Conservation (phyloP, 768 basidiomycete species). For the Postia placenta region DNA sequence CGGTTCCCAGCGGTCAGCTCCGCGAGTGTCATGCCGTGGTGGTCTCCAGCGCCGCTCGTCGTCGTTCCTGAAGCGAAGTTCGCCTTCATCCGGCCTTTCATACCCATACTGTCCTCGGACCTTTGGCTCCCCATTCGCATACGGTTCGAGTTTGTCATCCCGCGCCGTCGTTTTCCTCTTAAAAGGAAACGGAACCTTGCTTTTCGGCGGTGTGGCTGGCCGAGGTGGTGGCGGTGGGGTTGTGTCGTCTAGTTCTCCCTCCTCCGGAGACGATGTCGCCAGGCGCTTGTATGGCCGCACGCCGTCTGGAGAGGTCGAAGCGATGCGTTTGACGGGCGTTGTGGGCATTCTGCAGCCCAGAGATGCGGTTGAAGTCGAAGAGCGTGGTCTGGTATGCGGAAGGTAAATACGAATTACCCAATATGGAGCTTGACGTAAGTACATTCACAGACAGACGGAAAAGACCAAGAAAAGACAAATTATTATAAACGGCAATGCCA, state of each 20-base stretch:
- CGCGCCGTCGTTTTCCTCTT: constrained; percentile 36
- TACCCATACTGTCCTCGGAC: constrained; percentile 31
- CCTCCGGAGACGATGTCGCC: constrained; percentile 63
- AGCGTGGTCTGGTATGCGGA: too few species aligned
- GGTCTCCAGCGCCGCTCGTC: constrained; percentile 25
- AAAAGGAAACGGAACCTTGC: constrained; percentile 71
- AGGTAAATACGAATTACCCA: too few species aligned
- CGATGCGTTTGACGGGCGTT: constrained; percentile 46
- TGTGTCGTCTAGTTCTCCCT: constrained; percentile 72
- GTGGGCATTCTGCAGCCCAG: neutral
- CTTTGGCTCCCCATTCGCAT: constrained; percentile 4
- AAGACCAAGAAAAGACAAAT: too few species aligned
- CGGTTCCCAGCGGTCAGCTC: constrained; percentile 35
- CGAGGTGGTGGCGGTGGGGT: constrained; percentile 21
- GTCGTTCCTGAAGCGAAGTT: constrained; percentile 22
- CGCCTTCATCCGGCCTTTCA: neutral
- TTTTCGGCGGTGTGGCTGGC: constrained; percentile 24
- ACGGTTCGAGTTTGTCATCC: constrained; percentile 10
- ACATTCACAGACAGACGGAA: too few species aligned
- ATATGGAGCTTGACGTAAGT: too few species aligned
- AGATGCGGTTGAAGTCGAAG: too few species aligned
- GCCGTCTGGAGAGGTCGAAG: constrained; percentile 45
- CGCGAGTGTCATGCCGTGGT: constrained; percentile 11
- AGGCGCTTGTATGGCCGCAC: constrained; percentile 49
- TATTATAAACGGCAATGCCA: too few species aligned